These are phyloP conservation scores for Malassezia dermatis DNA, from an alignment of 1,284 basidiomycete genomes.

Conservation along the genomic window DNA sequence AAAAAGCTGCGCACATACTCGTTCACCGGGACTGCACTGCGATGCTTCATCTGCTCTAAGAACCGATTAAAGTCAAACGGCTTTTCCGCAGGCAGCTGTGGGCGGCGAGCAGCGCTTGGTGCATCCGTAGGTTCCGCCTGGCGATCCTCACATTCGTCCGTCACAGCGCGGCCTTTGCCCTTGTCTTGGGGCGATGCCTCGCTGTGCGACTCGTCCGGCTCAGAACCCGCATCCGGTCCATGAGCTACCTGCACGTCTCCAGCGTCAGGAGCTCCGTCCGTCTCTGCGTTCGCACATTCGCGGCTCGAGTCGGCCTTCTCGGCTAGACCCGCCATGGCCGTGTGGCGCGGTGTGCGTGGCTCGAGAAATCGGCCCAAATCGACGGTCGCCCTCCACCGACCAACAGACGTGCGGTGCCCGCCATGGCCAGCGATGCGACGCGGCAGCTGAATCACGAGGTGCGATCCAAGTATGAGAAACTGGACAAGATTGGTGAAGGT, in stretches of 20 bases:
- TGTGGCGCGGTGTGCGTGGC: background rate
- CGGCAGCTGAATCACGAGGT: constrained; percentile 24
- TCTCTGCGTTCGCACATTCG: background rate
- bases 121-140: background rate
- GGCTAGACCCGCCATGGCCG: background rate
- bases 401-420: background rate
- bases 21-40: constrained; percentile 39
- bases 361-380: background rate
- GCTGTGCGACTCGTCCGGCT: background rate
- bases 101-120: background rate
- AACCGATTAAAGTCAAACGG: constrained; percentile 47
- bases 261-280: background rate
- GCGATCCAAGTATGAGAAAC: constrained; percentile 27
- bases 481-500: constrained; percentile 63
- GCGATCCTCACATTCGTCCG: background rate
- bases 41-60: constrained; percentile 46
- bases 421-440: constrained; percentile 30
- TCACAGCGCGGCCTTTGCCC: background rate
- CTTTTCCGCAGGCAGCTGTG: constrained; percentile 18
- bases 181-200: background rate
- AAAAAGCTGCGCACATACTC: constrained; percentile 45
- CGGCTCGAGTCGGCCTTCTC: background rate
- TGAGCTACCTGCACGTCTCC: background rate
- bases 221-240: background rate
- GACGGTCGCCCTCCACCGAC: background rate